Evolutionary conservation across 768 basidiomycete species (phyloP), one percentile per base, ranked within the genome.

Genomic region (Calocybe indica): DNA sequence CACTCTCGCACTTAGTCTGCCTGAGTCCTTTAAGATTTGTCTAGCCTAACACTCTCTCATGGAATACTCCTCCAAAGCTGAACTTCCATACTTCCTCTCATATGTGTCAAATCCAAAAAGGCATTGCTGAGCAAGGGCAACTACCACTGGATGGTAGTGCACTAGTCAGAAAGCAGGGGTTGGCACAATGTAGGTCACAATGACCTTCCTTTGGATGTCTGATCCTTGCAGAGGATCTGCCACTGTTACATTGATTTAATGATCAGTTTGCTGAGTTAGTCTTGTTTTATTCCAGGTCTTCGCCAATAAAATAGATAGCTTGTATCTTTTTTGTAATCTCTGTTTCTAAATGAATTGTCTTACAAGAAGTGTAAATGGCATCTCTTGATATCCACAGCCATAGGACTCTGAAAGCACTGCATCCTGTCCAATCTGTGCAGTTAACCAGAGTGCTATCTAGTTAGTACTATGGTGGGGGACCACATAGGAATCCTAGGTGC

Each of bases 131-230:
- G 79, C 55, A 82, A 78, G 83, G 85, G 83, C 85, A 78, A 70
- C 76, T 76, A 52, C 22, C 22, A 22, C 22, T 22, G 22, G 22
- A 58, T 62, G 45, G 46, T 56, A 72, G 81, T 81, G 80, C 83
- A 85, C 83, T 88, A 81, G 71, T 72, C 72, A 76, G 71, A 62
- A 83, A 73, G 79, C 71, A 78, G 79, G 76, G 84, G 85, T 85
- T 63, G 83, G 72, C 73, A 69, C 70, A 62, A 78, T 88, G 85
- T 73, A 81, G 73, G 85, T 62, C 66, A 57, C 58, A 72, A 78
- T 66, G 73, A 81, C 80, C 86, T 86, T 88, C 85, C 85, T 83
- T 86, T 84, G 85, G 85, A 88, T 88, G 85, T 87, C 85, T 87
- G 85, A 87, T 65, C 67, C 61, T 58, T 32, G 35, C 35, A 32